Percentiles rank a stretch among this genome's conserved stretches.
Conservation (phyloP, 2,329 filamentous ascomycete species). For the Xylariomycetidae sp. region DNA sequence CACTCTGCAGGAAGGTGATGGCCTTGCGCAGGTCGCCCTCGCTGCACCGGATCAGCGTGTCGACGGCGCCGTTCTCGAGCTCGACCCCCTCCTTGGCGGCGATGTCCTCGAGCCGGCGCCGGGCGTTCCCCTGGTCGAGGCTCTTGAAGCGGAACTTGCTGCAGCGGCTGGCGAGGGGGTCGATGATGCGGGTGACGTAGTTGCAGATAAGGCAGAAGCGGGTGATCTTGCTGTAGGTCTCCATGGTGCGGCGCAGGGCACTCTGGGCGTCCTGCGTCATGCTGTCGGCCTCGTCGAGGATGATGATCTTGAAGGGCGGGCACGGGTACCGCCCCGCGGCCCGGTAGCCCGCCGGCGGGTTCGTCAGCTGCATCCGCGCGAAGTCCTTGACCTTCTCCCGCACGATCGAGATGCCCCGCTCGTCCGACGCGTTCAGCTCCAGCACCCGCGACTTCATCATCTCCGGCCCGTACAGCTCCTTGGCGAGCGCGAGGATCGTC, state of each 20-base stretch:
- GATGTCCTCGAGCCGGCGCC: conserved; percentile 75
- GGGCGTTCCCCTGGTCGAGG: conserved; percentile 80
- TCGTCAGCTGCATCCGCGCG: conserved; percentile 87
- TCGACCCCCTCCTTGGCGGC: conserved; percentile 71
- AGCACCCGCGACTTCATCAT: conserved; percentile 92
- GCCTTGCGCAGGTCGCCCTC: conserved; percentile 95
- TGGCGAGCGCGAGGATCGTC: conserved; percentile 92
- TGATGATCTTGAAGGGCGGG: conserved; percentile 97
- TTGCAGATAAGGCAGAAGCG: conserved; percentile 98
- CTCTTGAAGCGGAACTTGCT: conserved; percentile 98
- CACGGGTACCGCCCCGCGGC: conserved; percentile 81
- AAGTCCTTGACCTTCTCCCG: conserved; percentile 98
- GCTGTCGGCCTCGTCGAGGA: conserved; percentile 95
- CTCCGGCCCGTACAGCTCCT: conserved; percentile 94
- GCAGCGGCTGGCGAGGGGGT: conserved; percentile 88
- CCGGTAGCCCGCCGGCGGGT: conserved; percentile 66
- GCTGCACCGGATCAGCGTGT: conserved; percentile 78
- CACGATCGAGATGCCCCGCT: conserved; percentile 95
- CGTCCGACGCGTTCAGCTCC: conserved; percentile 97
- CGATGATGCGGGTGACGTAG: conserved; percentile 97
- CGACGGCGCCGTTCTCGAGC: conserved; percentile 73
- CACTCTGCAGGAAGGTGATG: conserved; percentile 93
- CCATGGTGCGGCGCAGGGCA: conserved; percentile 92
- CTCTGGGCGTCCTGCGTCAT: conserved; percentile 99
- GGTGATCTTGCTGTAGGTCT: conserved; percentile 94